Percentiles rank a stretch among this genome's conserved stretches.
These are phyloP conservation scores for Thuidium tamariscinum DNA, from an alignment of 225 moss, liverwort and hornwort genomes.

Conservation along the genomic window DNA sequence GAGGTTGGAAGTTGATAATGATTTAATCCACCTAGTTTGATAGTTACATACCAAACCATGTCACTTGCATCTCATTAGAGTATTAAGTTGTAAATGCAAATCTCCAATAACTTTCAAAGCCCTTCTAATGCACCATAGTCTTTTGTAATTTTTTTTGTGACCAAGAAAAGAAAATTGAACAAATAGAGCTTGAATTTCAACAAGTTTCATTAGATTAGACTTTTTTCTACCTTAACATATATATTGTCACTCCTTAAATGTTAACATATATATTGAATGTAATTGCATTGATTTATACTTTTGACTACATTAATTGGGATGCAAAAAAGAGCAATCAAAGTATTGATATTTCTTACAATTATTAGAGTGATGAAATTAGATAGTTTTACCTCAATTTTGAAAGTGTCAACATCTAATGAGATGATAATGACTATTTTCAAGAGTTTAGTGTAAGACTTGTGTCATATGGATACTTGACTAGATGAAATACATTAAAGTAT, in stretches of 20 bases:
- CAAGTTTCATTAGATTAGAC: not conserved
- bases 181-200: not conserved
- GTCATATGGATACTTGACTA: not conserved
- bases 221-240: not conserved
- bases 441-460: not conserved
- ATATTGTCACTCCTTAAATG: not conserved
- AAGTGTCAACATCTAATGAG: accelerated
- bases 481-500: not conserved
- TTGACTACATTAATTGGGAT: not conserved
- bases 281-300: not conserved
- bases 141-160: not conserved
- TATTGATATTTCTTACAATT: accelerated
- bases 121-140: not conserved
- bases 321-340: not conserved
- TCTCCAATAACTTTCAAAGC: not conserved
- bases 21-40: not conserved
- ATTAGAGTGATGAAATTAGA: not conserved
- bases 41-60: not conserved
- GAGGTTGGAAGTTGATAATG: not conserved
- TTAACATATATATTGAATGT: not conserved
- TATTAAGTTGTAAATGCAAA: not conserved
- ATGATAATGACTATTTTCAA: not conserved
- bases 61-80: not conserved
- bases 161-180: not conserved
- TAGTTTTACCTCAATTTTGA: not conserved